A percentile compares a stretch with the other conserved stretches of the same genome.
These are phyloP conservation scores for Arachnomyces sp. DNA, from an alignment of 2,329 filamentous ascomycete genomes.

Conservation along the genomic window DNA sequence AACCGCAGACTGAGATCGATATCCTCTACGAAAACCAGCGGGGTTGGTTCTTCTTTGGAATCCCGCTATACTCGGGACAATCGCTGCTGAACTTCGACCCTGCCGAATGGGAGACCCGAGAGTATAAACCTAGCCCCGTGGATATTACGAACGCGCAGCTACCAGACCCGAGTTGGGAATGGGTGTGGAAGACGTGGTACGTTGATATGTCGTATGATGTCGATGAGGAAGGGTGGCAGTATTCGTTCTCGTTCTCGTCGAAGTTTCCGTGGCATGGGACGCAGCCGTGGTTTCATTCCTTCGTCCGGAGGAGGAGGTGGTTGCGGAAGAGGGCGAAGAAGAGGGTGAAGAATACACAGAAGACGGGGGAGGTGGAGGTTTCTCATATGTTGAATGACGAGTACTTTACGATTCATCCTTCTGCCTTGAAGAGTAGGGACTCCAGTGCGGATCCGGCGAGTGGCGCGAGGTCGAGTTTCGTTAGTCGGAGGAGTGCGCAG, in stretches of 20 bases:
- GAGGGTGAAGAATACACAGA: slow-evolving; percentile 21
- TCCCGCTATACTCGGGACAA: slow-evolving; percentile 78
- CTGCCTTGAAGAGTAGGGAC: slow-evolving; percentile 38
- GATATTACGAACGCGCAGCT: slow-evolving; percentile 81
- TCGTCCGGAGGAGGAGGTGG: slow-evolving; percentile 86
- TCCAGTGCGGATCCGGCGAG: slow-evolving; percentile 16
- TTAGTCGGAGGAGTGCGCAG: slow-evolving; percentile 32
- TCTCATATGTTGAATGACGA: slow-evolving; percentile 64
- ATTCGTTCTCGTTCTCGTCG: slow-evolving; percentile 77
- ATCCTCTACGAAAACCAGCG: slow-evolving; percentile 94
- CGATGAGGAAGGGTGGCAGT: slow-evolving; percentile 92
- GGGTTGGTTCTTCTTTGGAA: slow-evolving; percentile 80
- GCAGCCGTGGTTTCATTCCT: slow-evolving; percentile 87
- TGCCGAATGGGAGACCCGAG: slow-evolving; percentile 71
- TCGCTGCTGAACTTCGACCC: slow-evolving; percentile 83
- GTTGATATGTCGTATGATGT: slow-evolving; percentile 72
- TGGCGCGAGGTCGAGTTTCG: slow-evolving; percentile 18
- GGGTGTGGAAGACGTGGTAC: slow-evolving; percentile 68
- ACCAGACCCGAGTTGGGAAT: slow-evolving; percentile 91
- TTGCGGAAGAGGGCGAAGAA: slow-evolving; percentile 69
- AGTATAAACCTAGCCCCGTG: slow-evolving; percentile 51
- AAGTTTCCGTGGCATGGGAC: slow-evolving; percentile 79
- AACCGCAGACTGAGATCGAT: slow-evolving; percentile 55
- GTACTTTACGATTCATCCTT: slow-evolving; percentile 68
- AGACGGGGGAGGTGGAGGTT: slow-evolving; percentile 31